phyloP scores from a whole-genome alignment of 2,329 filamentous ascomycete species.

The Sporothrix luriei region DNA sequence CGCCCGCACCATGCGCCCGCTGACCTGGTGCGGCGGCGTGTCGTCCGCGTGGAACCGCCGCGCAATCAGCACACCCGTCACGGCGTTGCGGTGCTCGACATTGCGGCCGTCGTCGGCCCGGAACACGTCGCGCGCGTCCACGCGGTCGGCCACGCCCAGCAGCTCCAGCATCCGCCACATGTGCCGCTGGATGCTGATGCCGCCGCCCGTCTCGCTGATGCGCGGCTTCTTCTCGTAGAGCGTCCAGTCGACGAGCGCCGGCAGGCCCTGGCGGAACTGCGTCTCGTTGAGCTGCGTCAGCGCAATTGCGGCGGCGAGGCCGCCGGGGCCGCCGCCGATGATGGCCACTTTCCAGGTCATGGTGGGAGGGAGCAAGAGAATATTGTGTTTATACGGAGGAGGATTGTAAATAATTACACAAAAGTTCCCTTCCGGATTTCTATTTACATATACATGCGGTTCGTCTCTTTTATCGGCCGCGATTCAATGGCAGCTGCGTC shows the following conservation, averaged over 20 bases:
- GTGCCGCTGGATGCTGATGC: slow-evolving; percentile 44
- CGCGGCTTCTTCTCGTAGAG: slow-evolving; percentile 45
- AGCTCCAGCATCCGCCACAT: slow-evolving; percentile 45
- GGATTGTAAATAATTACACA: too few relatives aligned
- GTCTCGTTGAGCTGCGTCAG: slow-evolving; percentile 28
- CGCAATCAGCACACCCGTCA: slow-evolving; percentile 41
- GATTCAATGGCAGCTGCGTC: neutral
- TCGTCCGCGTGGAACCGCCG: slow-evolving; percentile 36
- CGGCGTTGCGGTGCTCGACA: slow-evolving; percentile 42
- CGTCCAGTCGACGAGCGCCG: slow-evolving; percentile 42
- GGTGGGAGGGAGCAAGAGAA: too few relatives aligned
- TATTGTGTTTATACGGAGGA: neutral
- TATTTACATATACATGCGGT: too few relatives aligned
- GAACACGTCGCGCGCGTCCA: slow-evolving; percentile 42
- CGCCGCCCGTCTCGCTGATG: slow-evolving; percentile 46
- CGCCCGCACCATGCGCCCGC: slow-evolving; percentile 42
- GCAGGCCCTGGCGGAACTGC: slow-evolving; percentile 29
- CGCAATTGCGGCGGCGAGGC: slow-evolving; percentile 30
- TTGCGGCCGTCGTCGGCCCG: slow-evolving; percentile 38
- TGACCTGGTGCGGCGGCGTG: slow-evolving; percentile 38
- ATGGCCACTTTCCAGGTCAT: slow-evolving; percentile 32
- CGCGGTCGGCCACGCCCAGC: slow-evolving; percentile 42
- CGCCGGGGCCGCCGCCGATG: slow-evolving; percentile 31
- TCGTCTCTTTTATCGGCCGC: neutral
- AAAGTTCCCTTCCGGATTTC: too few relatives aligned